Conservation (phyloP, 1,139 yeast species). For the Candida dubliniensis region DNA sequence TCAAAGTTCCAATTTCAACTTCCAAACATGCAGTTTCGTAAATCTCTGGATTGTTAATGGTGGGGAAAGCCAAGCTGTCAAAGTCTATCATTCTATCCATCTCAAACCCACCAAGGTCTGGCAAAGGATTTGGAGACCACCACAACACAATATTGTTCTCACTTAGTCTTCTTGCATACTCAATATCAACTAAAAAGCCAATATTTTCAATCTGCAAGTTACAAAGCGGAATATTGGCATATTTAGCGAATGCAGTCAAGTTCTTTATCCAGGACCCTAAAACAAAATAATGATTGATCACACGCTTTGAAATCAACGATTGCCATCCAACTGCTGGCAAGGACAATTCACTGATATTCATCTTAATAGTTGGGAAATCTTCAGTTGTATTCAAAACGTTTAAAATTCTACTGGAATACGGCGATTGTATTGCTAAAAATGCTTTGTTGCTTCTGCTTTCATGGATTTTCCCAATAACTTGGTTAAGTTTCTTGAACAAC, state of each 20-base stretch:
- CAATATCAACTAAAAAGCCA: slow-evolving; percentile 79
- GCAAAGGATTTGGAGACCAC: slow-evolving; percentile 86
- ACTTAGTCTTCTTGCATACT: slow-evolving; percentile 75
- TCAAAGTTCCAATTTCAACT: slow-evolving; percentile 72
- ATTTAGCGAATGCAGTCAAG: slow-evolving; percentile 63
- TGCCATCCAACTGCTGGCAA: slow-evolving; percentile 92
- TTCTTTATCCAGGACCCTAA: slow-evolving; percentile 75
- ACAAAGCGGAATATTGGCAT: slow-evolving; percentile 82
- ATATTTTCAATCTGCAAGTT: slow-evolving; percentile 76
- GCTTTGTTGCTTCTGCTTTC: slow-evolving; percentile 71
- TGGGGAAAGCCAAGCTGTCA: slow-evolving; percentile 69
- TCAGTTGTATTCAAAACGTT: slow-evolving; percentile 43
- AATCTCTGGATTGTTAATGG: slow-evolving; percentile 75
- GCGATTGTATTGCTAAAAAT: slow-evolving; percentile 72
- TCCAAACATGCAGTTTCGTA: slow-evolving; percentile 81
- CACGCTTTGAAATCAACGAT: slow-evolving; percentile 60
- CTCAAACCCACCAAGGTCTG: slow-evolving; percentile 87
- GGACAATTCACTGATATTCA: slow-evolving; percentile 54
- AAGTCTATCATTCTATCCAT: slow-evolving; percentile 54
- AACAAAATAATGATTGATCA: slow-evolving; percentile 70
- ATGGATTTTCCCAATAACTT: slow-evolving; percentile 54
- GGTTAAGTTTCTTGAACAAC: slow-evolving; percentile 54
- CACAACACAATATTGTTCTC: slow-evolving; percentile 73
- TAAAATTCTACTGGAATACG: slow-evolving; percentile 49
- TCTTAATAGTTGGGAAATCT: slow-evolving; percentile 66